A percentile compares a stretch with the other conserved stretches of the same genome.
Evolutionary conservation across 108 stramenopile species (phyloP).

Genomic region (Mayamaea pseudoterrestris): DNA sequence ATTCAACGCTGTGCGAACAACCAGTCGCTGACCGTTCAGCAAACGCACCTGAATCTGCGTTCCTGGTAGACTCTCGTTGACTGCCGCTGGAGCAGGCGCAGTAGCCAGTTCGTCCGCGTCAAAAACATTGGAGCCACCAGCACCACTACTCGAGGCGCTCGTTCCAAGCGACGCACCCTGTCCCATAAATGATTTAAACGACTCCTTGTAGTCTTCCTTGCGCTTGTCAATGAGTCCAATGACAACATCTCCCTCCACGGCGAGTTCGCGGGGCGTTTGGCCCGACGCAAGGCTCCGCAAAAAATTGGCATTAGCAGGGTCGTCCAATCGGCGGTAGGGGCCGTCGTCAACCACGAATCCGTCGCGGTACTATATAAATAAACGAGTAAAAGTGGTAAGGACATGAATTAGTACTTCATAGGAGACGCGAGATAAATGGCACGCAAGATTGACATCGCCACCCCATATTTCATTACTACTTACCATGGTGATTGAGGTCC

Average conservation of each 20-base stretch:
- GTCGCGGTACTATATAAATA: conserved; percentile 41
- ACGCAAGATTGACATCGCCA: neutral
- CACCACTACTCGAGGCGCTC: conserved; percentile 12
- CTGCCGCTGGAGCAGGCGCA: conserved; percentile 6
- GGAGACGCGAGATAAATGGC: neutral
- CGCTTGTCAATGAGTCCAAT: conserved; percentile 75
- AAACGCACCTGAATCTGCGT: conserved; percentile 66
- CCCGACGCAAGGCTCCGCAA: conserved; percentile 70
- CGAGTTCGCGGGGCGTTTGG: conserved; percentile 53
- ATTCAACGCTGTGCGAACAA: conserved; percentile 36
- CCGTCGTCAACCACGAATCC: conserved; percentile 94
- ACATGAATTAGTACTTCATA: neutral
- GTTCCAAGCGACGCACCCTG: conserved; percentile 21
- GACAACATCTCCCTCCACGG: conserved; percentile 32
- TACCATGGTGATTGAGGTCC: conserved; percentile 85
- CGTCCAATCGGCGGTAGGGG: conserved; percentile 79
- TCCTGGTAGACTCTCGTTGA: conserved; percentile 30
- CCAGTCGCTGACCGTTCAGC: conserved; percentile 48
- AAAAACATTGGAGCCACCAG: conserved; percentile 28
- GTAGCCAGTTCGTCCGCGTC: conserved; percentile 24
- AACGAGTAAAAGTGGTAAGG: no score
- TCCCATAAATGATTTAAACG: conserved; percentile 40
- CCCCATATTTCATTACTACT: neutral
- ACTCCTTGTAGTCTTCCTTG: conserved; percentile 60
- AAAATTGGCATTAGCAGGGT: conserved; percentile 83